Base-by-base conservation (phyloP, 441 rosid species). In the Capsella rubella region DNA sequence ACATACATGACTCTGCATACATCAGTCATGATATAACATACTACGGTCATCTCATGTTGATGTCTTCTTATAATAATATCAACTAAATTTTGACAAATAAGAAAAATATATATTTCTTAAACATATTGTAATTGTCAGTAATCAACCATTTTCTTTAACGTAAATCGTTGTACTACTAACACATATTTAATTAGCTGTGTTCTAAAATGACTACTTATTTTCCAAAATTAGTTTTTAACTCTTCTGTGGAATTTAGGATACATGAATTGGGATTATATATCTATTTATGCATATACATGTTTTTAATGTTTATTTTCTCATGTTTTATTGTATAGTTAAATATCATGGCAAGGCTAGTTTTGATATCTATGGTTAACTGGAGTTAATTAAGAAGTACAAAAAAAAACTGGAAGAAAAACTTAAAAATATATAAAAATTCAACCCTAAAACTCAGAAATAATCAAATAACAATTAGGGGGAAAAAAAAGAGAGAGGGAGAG, bases 11-110 rank as follows among this genome's bases (percentile, higher is more conserved):
- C 25, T 21, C 25, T 39, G 40, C 64, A 29, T 29, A 14, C 25
- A 64, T 35, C 40, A 12, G 63, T 42, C 69, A 64, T 57, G 65
- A 43, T 31, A 14, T 56, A 39, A 40, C 25, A 21, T 21, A 21
- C 2, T 37, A 37, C 8, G 25, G 67, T 57, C 66, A 56, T 73
- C 46, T 64, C 53, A 50, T 71, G 68, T 18, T 62, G 71, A 64
- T 55, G 31, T 37, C 40, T 73, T 55, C 47, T 8, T 56, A 21
- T 21, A 21, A 64, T 34, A 25, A 21, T 21, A 73, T 73, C 16
- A 47, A 56, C 46, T 65, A 63, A 42, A 6, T 16, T 64, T 65
- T 47, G 42, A 73, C 77, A 21, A 54, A 25, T 28, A 6, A 54
- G 51, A 32, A 21, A 35, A 53, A 21, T 21, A 13, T 34, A 45